These are phyloP conservation scores for Letharia columbiana DNA, from an alignment of 495 filamentous ascomycete genomes.

Conservation along the genomic window DNA sequence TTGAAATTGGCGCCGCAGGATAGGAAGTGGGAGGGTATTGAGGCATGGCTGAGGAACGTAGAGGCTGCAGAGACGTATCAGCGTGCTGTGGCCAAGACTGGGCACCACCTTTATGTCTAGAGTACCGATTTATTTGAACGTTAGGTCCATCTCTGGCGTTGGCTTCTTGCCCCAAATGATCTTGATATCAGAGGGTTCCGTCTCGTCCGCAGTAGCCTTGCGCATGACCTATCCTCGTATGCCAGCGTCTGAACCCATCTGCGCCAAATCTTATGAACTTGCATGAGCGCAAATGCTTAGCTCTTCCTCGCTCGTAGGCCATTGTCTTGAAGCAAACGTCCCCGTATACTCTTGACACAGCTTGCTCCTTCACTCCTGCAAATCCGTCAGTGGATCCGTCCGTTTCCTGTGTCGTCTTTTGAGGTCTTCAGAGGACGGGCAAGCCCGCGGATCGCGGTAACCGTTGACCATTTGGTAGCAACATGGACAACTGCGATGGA, in stretches of 20 bases:
- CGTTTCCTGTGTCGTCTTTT: too few species aligned
- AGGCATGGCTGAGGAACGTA: slow-evolving; percentile 42
- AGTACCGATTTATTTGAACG: neutral
- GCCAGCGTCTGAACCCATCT: neutral
- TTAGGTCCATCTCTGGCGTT: neutral
- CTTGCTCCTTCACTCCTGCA: too few species aligned
- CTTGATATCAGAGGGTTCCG: neutral
- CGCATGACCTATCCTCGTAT: neutral
- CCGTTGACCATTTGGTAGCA: too few species aligned
- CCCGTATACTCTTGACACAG: neutral
- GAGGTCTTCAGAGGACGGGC: too few species aligned
- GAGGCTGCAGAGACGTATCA: slow-evolving; percentile 30
- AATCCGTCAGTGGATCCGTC: too few species aligned
- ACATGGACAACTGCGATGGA: too few species aligned
- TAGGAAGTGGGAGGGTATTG: slow-evolving; percentile 31
- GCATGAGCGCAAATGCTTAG: neutral
- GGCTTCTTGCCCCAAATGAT: neutral
- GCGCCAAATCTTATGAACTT: neutral
- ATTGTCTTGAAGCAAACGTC: neutral
- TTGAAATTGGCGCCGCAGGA: slow-evolving; percentile 23
- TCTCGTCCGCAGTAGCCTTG: neutral
- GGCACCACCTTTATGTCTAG: slow-evolving; percentile 9
- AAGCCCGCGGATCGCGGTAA: too few species aligned
- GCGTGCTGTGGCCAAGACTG: slow-evolving; percentile 20
- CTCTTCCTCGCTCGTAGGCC: neutral